Evolutionary conservation across 2,329 filamentous ascomycete species (phyloP).

Genomic region (Nemania sp.): DNA sequence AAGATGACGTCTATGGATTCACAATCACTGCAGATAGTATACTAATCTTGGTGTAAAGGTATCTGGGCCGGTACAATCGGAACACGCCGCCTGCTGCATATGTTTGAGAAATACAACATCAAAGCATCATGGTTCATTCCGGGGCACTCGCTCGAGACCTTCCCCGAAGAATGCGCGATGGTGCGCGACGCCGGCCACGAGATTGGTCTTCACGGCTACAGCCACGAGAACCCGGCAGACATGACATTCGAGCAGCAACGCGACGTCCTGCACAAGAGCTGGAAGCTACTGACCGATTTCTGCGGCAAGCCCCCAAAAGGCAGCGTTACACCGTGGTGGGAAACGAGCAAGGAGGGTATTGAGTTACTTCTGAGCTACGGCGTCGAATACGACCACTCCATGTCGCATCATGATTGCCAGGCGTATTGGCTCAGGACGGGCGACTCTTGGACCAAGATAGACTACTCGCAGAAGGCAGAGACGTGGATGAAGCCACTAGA

Average conservation of each 20-base stretch:
- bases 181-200: slow-evolving; percentile 68
- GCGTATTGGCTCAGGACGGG: slow-evolving; percentile 66
- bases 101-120: slow-evolving; percentile 55
- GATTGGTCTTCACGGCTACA: slow-evolving; percentile 67
- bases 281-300: slow-evolving; percentile 70
- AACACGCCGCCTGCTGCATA: slow-evolving; percentile 65
- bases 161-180: slow-evolving; percentile 62
- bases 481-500: slow-evolving; percentile 69
- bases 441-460: slow-evolving; percentile 69
- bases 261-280: slow-evolving; percentile 75
- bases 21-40: background rate
- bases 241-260: slow-evolving; percentile 77
- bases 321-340: slow-evolving; percentile 75
- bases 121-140: slow-evolving; percentile 51
- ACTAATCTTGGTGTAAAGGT: background rate
- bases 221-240: slow-evolving; percentile 71
- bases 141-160: slow-evolving; percentile 65
- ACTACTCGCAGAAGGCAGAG: slow-evolving; percentile 63
- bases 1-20: background rate
- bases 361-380: slow-evolving; percentile 68
- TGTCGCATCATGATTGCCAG: slow-evolving; percentile 67
- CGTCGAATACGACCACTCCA: slow-evolving; percentile 70
- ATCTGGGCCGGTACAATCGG: slow-evolving; percentile 69
- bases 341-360: slow-evolving; percentile 68
- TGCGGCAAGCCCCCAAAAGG: slow-evolving; percentile 72